Conservation (phyloP, 169 alveolate species). For the Cryptosporidium andersoni region DNA sequence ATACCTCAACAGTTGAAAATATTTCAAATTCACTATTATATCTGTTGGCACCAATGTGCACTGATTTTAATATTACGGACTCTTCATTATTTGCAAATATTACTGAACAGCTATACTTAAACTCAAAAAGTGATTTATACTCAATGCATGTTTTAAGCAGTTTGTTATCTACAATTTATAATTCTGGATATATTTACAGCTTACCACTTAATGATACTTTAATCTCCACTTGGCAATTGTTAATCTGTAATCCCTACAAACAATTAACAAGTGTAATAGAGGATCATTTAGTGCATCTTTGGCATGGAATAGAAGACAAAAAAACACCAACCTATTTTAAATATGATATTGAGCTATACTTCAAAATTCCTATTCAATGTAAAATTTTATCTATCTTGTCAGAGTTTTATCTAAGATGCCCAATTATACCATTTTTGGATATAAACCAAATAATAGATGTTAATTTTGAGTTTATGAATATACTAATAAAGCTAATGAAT, state of each 20-base stretch:
- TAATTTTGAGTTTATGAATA: neutral
- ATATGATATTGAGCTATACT: constrained; percentile 2
- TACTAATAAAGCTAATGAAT: constrained; percentile 8
- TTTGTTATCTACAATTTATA: constrained; percentile 32
- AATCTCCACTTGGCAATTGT: constrained; percentile 25
- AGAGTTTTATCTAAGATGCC: constrained; percentile 27
- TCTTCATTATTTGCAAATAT: constrained; percentile 34
- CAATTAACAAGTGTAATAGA: constrained; percentile 9
- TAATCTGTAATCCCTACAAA: constrained; percentile 13
- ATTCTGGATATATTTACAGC: constrained; percentile 22
- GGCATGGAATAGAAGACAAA: neutral
- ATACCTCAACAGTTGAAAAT: neutral
- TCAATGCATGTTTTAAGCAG: constrained; percentile 1
- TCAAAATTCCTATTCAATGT: constrained; percentile 10
- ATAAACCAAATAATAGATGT: constrained; percentile 1
- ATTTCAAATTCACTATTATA: constrained; percentile 9
- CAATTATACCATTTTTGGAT: constrained; percentile 38
- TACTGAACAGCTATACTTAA: constrained; percentile 10
- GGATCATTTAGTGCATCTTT: neutral
- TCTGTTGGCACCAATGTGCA: constrained; percentile 33
- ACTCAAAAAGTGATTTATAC: neutral
- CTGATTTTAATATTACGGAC: constrained; percentile 48
- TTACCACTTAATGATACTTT: constrained; percentile 12
- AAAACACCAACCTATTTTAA: neutral
- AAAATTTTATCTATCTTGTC: constrained; percentile 14